Evolutionary conservation across 495 filamentous ascomycete species (phyloP), one percentile per base, ranked within the genome.

Genomic region (Ramalina intermedia): DNA sequence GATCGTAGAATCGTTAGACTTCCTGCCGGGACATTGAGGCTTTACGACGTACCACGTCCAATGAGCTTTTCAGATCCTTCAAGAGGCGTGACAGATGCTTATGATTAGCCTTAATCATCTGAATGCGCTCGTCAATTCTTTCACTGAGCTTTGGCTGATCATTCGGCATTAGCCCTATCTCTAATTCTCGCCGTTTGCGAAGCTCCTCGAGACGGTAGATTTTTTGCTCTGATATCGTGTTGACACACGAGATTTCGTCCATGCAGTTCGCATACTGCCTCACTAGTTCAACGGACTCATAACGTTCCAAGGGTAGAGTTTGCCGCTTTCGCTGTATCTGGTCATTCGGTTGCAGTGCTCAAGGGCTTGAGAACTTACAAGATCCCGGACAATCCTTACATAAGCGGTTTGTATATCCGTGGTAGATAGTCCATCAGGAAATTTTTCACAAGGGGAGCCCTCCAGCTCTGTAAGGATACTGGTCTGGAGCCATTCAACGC

Each of bases 221-320:
- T 26, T 47, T 54, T 18, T 46, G 48, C 27, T 47, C 24, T 16
- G 46, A 54, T 50, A n/a, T 33, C 37, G 23, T 41, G 17, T n/a
- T n/a, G 18, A 54, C 35, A 36, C 50, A 48, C 5, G 48, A 50
- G 12, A 51, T 36, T 21, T 54, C 52, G 20, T 54, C 17, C 39
- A 41, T 41, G 39, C 39, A 41, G 4, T 18, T 41, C 14, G 21
- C 39, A 41, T 41, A 41, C 14, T 41, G 6, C 5, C 39, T 6
- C 4, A 41, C 39, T 9, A 41, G 14, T 41, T 41, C 21, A 23
- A 41, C 21, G 12, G 39, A 41, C 11, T 41, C 39, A 9, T 41
- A 23, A 6, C 39, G 39, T 23, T 41, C 17, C 17, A 41, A n/a
- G 9, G 39, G 12, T 11, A n/a, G 21, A 14, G 17, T 23, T 18